Evolutionary conservation across 345 rosid species (phyloP).

Genomic region (Sonneratia caseolaris): DNA sequence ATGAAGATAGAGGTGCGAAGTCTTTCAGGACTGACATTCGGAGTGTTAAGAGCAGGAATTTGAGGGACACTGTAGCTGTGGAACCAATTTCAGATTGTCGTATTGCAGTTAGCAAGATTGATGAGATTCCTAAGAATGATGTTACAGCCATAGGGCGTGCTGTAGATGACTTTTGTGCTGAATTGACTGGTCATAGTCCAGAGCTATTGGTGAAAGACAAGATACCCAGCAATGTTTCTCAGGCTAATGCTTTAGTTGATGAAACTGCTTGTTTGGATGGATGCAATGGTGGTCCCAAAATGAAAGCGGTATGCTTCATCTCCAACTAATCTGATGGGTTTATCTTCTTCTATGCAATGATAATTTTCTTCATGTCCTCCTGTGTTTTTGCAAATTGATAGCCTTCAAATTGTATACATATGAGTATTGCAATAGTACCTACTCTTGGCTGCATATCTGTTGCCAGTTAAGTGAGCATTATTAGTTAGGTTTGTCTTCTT

Average conservation of each 20-base stretch:
- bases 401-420: neutral
- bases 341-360: neutral
- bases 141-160: constrained; percentile 27
- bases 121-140: constrained; percentile 33
- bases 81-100: constrained; percentile 29
- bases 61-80: constrained; percentile 24
- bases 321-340: neutral
- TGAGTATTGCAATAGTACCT: neutral
- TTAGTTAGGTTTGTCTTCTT: too few species aligned
- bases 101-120: constrained; percentile 21
- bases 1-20: constrained; percentile 56
- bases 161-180: constrained; percentile 27
- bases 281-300: neutral
- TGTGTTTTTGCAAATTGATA: neutral
- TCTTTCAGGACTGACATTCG: constrained; percentile 32
- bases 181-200: constrained; percentile 28
- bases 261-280: neutral
- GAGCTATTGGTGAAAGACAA: constrained; percentile 30
- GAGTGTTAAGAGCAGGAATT: constrained; percentile 37
- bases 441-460: neutral
- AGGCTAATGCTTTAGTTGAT: constrained; percentile 22
- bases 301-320: constrained; percentile 3
- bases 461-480: neutral
- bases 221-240: constrained; percentile 26
- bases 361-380: neutral